phyloP scores from a whole-genome alignment of 164 flowering plant species.

The Amborella trichopoda region DNA sequence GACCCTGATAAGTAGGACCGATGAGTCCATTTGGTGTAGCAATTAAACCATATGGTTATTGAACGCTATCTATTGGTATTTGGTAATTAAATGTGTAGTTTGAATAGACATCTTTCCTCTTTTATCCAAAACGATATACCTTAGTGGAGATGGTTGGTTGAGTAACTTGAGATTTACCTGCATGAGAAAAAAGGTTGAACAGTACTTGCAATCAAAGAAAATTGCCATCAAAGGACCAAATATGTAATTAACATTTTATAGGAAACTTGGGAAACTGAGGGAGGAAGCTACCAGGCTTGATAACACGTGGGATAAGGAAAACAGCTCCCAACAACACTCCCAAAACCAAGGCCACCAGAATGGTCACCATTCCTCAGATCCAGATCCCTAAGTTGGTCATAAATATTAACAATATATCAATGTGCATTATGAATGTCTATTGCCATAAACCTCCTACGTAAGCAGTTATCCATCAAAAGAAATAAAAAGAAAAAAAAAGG shows the following conservation, averaged over 20 bases:
- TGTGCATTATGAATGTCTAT: too few relatives aligned
- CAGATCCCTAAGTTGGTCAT: too few relatives aligned
- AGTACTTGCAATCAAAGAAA: not conserved
- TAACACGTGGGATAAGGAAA: not conserved
- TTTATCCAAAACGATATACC: not conserved
- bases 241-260: not conserved
- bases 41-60: not conserved
- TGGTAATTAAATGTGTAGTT: not conserved
- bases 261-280: not conserved
- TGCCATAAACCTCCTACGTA: too few relatives aligned
- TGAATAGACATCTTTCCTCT: not conserved
- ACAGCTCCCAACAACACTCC: not conserved
- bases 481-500: too few relatives aligned
- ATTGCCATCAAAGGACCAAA: not conserved
- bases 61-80: not conserved
- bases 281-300: not conserved
- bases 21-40: too few relatives aligned
- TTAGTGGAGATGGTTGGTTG: not conserved
- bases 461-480: too few relatives aligned
- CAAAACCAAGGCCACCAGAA: not conserved
- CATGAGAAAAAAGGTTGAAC: not conserved
- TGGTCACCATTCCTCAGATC: too few relatives aligned
- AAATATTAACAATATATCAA: too few relatives aligned
- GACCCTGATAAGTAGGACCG: constrained; percentile 22
- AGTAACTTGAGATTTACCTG: not conserved